phyloP scores from a whole-genome alignment of 2,329 filamentous ascomycete species.

The Xylaria sp. region DNA sequence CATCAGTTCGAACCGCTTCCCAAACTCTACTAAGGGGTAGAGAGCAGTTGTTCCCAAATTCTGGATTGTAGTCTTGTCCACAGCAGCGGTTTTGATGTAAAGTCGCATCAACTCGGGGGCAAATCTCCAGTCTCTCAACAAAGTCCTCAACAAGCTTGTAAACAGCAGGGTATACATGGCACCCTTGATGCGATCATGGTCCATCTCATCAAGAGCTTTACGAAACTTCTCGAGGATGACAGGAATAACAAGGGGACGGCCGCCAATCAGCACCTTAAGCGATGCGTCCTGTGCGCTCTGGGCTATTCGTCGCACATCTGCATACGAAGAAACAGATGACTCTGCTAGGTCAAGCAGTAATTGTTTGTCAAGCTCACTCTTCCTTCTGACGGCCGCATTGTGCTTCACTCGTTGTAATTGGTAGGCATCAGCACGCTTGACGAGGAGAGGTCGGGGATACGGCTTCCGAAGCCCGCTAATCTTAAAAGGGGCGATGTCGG shows the following conservation, averaged over 20 bases:
- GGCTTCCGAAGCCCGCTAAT: constrained; percentile 89
- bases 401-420: constrained; percentile 92
- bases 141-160: constrained; percentile 83
- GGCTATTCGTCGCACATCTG: constrained; percentile 91
- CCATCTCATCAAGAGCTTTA: constrained; percentile 74
- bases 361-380: constrained; percentile 85
- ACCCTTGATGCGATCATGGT: constrained; percentile 92
- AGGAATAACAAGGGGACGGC: constrained; percentile 85
- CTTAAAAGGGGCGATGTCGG: constrained; percentile 91
- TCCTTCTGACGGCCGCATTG: constrained; percentile 84
- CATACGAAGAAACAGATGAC: constrained; percentile 88
- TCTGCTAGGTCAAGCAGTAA: constrained; percentile 85
- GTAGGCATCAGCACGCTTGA: constrained; percentile 92
- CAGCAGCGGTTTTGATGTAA: constrained; percentile 86
- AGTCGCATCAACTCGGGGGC: constrained; percentile 86
- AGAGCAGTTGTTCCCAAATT: constrained; percentile 80
- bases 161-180: constrained; percentile 89
- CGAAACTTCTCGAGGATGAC: constrained; percentile 80
- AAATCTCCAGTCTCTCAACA: constrained; percentile 92
- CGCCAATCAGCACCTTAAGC: constrained; percentile 86
- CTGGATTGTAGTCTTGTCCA: constrained; percentile 94
- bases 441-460: constrained; percentile 88
- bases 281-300: constrained; percentile 93
- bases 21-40: constrained; percentile 89
- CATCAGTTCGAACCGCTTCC: constrained; percentile 83